Conservation (phyloP, 179 eudicot species). For the Camellia oleifera region DNA sequence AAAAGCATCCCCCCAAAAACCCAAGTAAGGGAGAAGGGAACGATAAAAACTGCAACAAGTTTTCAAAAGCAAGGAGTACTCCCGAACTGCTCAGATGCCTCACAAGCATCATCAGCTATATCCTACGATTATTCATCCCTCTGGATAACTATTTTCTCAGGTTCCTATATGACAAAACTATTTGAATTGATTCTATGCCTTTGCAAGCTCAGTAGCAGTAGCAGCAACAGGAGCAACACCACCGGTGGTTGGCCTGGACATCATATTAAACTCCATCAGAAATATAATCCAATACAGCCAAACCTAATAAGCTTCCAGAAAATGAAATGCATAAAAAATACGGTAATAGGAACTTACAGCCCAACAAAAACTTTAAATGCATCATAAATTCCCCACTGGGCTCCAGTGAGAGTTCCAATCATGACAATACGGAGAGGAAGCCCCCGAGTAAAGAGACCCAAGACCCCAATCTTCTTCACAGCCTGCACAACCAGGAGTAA, state of each 20-base stretch:
- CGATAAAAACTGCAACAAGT: not conserved
- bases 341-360: slow-evolving; percentile 54
- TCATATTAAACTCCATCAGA: slow-evolving; percentile 3
- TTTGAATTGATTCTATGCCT: slow-evolving; percentile 22
- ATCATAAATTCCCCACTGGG: slow-evolving; percentile 96
- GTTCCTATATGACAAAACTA: not conserved
- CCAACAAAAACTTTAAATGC: slow-evolving; percentile 95
- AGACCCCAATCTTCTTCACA: slow-evolving; percentile 67
- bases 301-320: not conserved
- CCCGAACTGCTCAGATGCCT: slow-evolving; percentile 7
- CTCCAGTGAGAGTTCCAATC: slow-evolving; percentile 96
- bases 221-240: slow-evolving; percentile 52
- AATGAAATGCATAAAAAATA: not conserved
- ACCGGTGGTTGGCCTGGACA: slow-evolving; percentile 60
- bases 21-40: not conserved
- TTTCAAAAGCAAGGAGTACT: slow-evolving; percentile 13
- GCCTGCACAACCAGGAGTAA: slow-evolving; percentile 43
- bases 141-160: not conserved
- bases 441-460: slow-evolving; percentile 84
- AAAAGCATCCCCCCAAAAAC: not conserved
- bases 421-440: slow-evolving; percentile 93
- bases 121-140: slow-evolving; percentile 21
- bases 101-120: slow-evolving; percentile 12
- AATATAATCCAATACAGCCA: not conserved
- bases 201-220: slow-evolving; percentile 25